Evolutionary conservation across 2,329 filamentous ascomycete species (phyloP), one percentile per base, ranked within the genome.

Genomic region (Scedosporium minutisporum): DNA sequence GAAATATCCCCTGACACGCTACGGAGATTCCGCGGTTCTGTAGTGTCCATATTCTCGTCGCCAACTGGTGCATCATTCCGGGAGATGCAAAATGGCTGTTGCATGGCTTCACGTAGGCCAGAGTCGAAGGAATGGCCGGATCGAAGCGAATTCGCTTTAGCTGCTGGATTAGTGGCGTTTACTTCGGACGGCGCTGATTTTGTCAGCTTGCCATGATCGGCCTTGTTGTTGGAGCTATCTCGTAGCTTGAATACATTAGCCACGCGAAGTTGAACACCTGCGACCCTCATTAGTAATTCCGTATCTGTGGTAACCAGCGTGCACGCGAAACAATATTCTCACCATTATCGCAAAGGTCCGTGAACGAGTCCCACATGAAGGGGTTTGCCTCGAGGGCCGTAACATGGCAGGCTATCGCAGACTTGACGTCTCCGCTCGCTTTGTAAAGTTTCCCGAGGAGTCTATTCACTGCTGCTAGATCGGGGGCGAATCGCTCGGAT

Each of bases 361-460:
- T 66, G 48, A 68, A 68, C 16, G 65, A 63, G 63, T 68, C 66
- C 66, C 66, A 68, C 64, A 68, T 65, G 60, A 68, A 68, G 10
- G 65, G 64, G 46, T 67, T 63, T 10, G 63, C 46, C 60, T 67
- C 63, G 7, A 68, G 61, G 7, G 66, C 65, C 3, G 64, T 42
- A 10, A 62, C 61, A 29, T 67, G 66, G 57, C 44, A 63, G 10
- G 42, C 55, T 16, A 64, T 63, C 2, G 66, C 64, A 7, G 55
- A 62, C 41, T 65, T 65, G 12, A 53, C 25, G 27, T 67, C 66
- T 9, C 66, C 65, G 41, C 63, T 67, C 21, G 65, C 66, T 38
- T 57, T 63, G 61, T 66, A 58, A 27, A 67, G 38, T 61, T 65
- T 66, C 23, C 66, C 66, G 3, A 67, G 61, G 10, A 67, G 62